These are phyloP conservation scores for Yamadazyma diddensiae DNA, from an alignment of 1,139 yeast genomes.

Conservation along the genomic window DNA sequence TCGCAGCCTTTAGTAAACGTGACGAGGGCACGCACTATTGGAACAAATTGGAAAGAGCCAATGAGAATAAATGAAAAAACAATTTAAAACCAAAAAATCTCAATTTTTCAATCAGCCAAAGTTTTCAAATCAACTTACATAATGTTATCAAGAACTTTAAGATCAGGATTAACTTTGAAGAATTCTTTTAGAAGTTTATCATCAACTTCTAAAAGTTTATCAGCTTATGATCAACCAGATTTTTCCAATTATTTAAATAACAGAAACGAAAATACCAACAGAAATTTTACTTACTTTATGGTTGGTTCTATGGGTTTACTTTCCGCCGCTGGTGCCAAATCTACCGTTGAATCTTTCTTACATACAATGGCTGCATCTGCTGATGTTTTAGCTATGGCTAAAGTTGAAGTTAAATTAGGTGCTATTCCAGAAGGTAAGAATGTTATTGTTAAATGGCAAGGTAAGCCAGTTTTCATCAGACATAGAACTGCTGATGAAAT, in stretches of 20 bases:
- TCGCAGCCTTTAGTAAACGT: neutral
- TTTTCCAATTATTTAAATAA: constrained; percentile 79
- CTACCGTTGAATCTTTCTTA: constrained; percentile 94
- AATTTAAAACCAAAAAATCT: no score
- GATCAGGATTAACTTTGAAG: constrained; percentile 38
- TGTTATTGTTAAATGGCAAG: constrained; percentile 99
- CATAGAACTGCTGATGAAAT: constrained; percentile 95
- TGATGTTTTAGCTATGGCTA: constrained; percentile 98
- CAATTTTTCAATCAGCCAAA: constrained; percentile 11
- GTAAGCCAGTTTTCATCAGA: constrained; percentile 99
- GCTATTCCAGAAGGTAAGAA: constrained; percentile 98
- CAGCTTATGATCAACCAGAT: constrained; percentile 92
- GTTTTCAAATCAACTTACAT: constrained; percentile 9
- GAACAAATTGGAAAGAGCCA: constrained; percentile 5
- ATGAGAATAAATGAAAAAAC: constrained; percentile 15
- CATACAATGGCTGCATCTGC: constrained; percentile 97
- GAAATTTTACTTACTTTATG: constrained; percentile 94
- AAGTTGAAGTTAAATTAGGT: constrained; percentile 93
- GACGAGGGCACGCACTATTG: constrained; percentile 2
- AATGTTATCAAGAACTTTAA: constrained; percentile 30
- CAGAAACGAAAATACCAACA: constrained; percentile 65
- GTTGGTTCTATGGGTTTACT: constrained; percentile 95
- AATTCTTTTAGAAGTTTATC: constrained; percentile 34
- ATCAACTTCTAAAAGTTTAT: constrained; percentile 49
- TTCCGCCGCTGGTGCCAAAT: constrained; percentile 95